Evolutionary conservation across 345 rosid genomes (phyloP), one percentile per base, ranked within the genome.

Genomic region (Populus ilicifolia): DNA sequence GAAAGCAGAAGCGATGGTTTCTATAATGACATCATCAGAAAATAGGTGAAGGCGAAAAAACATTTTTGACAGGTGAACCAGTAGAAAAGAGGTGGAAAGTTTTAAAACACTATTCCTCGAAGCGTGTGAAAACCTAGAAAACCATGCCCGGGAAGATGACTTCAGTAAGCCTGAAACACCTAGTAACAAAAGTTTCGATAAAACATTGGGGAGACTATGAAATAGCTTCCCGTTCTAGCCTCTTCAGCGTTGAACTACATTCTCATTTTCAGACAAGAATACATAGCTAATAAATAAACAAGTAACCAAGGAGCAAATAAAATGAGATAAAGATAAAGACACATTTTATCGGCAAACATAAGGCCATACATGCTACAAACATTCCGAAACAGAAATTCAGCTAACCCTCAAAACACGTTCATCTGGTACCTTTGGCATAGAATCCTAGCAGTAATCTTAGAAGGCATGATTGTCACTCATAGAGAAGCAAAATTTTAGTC

Each of bases 221-320:
- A 18, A 39, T 27, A 41, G n/a, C 70, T 18, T 30, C 74, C 43
- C 43, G 54, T 43, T 77, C 18, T 16, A 36, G 41, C 70, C 44
- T 21, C 54, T 44, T 43, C 74, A 43, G 46, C 74, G 30, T 27
- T 43, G 27, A 43, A 39, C 65, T 64, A 6, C 13, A 18, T 18
- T 63, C 65, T 75, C 62, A 61, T 33, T 80, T 75, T 64, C 36
- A 38, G 73, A 38, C 82, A 82, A 69, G 43, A 84, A 70, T 35
- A 27, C 73, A 76, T 61, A 36, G 66, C 56, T 59, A 35, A 52
- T 59, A 72, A 77, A 67, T 73, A 84, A 44, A 80, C 80, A 64
- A 67, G 50, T 69, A 67, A 77, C 11, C 30, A 14, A 8, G 14
- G 70, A 71, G 74, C 20, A 66, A 74, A 44, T 48, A 75, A 14